These are phyloP conservation scores for Eucalyptus sp. DNA, from an alignment of 345 rosid species.

Conservation along the genomic window DNA sequence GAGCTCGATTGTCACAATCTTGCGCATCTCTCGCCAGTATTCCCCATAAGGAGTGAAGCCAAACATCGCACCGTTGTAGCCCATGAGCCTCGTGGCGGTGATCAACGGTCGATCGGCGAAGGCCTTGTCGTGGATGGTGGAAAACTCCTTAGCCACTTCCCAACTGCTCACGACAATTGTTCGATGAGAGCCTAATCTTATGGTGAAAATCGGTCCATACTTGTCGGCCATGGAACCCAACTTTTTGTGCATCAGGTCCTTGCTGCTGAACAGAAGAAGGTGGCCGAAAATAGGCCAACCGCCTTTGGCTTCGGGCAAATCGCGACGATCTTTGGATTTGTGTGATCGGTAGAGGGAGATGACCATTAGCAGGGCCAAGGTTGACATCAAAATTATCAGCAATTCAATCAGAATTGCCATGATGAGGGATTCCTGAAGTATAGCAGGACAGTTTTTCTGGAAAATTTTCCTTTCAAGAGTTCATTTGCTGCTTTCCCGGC, in stretches of 20 bases:
- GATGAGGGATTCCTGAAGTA: background rate
- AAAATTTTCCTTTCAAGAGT: too few relatives aligned
- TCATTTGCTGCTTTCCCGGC: too few relatives aligned
- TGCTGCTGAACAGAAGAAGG: slow-evolving; percentile 8
- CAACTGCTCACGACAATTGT: slow-evolving; percentile 5
- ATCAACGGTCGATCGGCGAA: slow-evolving; percentile 6
- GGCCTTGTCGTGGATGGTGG: slow-evolving; percentile 9
- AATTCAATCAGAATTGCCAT: background rate
- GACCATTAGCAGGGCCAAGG: background rate
- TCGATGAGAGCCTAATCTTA: slow-evolving; percentile 9
- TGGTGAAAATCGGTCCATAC: slow-evolving; percentile 14
- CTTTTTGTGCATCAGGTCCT: slow-evolving; percentile 1
- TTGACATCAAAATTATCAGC: background rate
- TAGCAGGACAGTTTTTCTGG: background rate
- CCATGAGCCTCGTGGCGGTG: slow-evolving; percentile 10
- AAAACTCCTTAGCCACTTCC: slow-evolving; percentile 24
- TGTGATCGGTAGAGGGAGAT: background rate
- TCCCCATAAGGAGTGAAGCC: slow-evolving; percentile 25
- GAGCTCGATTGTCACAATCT: slow-evolving; percentile 8
- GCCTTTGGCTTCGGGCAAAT: slow-evolving; percentile 10
- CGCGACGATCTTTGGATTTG: background rate
- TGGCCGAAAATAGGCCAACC: slow-evolving; percentile 33
- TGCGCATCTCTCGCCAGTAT: slow-evolving; percentile 28
- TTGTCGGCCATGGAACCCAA: slow-evolving; percentile 18
- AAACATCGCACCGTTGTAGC: slow-evolving; percentile 21